A percentile compares a stretch with the other conserved stretches of the same genome.
Conservation (phyloP, 257 asterid species). For the Eustoma russellianum region DNA sequence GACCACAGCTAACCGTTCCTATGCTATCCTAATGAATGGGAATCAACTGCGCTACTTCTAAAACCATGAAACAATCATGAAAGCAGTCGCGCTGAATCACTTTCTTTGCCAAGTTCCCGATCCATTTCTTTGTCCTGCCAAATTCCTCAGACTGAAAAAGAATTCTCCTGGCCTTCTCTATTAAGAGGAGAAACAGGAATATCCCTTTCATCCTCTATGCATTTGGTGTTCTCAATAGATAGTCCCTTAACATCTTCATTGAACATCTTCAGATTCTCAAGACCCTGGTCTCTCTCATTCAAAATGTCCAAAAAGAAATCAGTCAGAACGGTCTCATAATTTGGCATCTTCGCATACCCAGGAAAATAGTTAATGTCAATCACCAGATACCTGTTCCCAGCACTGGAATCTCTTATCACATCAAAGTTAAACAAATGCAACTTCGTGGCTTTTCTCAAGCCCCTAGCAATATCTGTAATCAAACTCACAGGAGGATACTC, state of each 20-base stretch:
- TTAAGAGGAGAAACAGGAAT: slow-evolving; percentile 30
- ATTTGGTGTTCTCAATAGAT: slow-evolving; percentile 32
- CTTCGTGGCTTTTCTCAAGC: slow-evolving; percentile 40
- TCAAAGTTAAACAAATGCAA: slow-evolving; percentile 62
- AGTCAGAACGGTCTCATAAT: slow-evolving; percentile 52
- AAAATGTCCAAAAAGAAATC: slow-evolving; percentile 56
- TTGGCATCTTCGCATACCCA: slow-evolving; percentile 72
- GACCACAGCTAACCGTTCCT: slow-evolving; percentile 27
- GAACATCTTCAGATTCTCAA: slow-evolving; percentile 14
- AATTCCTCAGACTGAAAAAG: slow-evolving; percentile 33
- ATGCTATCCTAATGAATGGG: slow-evolving; percentile 24
- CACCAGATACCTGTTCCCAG: slow-evolving; percentile 59
- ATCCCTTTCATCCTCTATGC: slow-evolving; percentile 35
- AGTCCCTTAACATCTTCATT: slow-evolving; percentile 25
- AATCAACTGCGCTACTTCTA: slow-evolving; percentile 5
- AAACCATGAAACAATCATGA: slow-evolving; percentile 14
- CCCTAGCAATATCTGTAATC: slow-evolving; percentile 47
- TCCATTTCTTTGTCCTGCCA: neutral
- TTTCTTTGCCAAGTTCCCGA: slow-evolving; percentile 1
- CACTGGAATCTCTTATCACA: slow-evolving; percentile 56
- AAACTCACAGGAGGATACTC: slow-evolving; percentile 61
- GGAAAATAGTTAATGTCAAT: slow-evolving; percentile 75
- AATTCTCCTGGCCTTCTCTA: slow-evolving; percentile 34
- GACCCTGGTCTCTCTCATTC: slow-evolving; percentile 13
- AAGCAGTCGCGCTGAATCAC: slow-evolving; percentile 1